phyloP scores from a whole-genome alignment of 768 basidiomycete species.

The Suillus brevipes region DNA sequence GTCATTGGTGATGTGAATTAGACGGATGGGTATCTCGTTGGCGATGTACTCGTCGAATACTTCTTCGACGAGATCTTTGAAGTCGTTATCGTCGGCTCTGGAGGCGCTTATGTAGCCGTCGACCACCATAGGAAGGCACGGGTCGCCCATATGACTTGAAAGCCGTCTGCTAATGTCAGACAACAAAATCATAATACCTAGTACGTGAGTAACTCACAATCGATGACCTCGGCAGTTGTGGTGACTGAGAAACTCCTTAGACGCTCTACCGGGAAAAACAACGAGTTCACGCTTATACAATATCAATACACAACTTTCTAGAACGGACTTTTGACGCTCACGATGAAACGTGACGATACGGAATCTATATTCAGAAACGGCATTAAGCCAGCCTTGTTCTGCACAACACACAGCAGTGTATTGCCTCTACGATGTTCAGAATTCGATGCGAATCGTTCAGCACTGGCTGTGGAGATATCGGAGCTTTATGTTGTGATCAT shows the following conservation, averaged over 20 bases:
- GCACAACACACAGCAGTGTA: not conserved
- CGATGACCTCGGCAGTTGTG: not conserved
- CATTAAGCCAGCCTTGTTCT: not conserved
- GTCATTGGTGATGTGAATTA: conserved; percentile 2
- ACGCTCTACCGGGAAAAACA: not conserved
- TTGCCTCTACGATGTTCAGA: not conserved
- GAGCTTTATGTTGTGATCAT: not conserved
- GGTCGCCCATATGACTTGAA: not conserved
- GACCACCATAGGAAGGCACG: not conserved
- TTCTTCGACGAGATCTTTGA: conserved; percentile 1
- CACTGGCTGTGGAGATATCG: not conserved
- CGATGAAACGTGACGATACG: not conserved
- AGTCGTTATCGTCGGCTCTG: not conserved
- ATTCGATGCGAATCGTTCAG: not conserved
- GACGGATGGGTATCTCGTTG: conserved; percentile 8
- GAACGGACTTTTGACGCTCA: not conserved
- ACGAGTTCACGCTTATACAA: not conserved
- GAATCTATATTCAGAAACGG: not conserved
- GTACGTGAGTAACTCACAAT: not conserved
- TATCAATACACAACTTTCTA: not conserved
- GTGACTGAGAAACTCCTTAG: not conserved
- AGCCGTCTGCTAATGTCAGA: not conserved
- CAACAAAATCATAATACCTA: not conserved
- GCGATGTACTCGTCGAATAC: conserved; percentile 10
- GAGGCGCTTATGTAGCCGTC: not conserved